A percentile compares a stretch with the other conserved stretches of the same genome.
These are phyloP conservation scores for Fusarium nelsonii DNA, from an alignment of 2,329 filamentous ascomycete genomes.

Conservation along the genomic window DNA sequence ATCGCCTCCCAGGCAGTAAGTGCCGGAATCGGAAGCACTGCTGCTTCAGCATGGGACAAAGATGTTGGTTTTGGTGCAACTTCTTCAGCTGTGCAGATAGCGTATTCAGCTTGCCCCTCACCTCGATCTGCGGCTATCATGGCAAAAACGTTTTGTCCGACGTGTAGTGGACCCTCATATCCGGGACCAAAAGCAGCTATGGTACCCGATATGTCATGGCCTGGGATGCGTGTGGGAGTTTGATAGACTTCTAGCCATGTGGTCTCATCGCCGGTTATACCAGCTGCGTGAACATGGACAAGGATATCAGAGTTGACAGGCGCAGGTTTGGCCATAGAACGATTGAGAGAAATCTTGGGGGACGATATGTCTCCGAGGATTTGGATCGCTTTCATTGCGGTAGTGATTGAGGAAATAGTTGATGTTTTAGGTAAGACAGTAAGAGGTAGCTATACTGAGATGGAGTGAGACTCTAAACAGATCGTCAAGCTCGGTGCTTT, in stretches of 20 bases:
- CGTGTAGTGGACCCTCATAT: neutral
- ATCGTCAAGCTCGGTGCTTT: no score
- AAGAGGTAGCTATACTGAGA: neutral
- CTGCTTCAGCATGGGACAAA: slow-evolving; percentile 7
- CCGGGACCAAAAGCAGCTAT: slow-evolving; percentile 42
- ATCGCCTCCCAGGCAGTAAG: slow-evolving; percentile 32
- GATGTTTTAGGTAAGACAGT: neutral
- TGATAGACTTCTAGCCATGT: slow-evolving; percentile 52
- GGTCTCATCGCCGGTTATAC: slow-evolving; percentile 53
- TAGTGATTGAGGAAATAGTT: no score
- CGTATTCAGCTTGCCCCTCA: slow-evolving; percentile 17
- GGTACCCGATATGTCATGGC: slow-evolving; percentile 53
- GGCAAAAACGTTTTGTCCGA: slow-evolving; percentile 7
- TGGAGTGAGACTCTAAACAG: no score
- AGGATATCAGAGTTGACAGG: slow-evolving; percentile 44
- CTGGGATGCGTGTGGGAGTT: slow-evolving; percentile 49
- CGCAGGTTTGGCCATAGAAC: slow-evolving; percentile 31
- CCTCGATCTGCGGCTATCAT: neutral
- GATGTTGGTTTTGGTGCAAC: slow-evolving; percentile 8
- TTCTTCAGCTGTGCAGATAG: neutral
- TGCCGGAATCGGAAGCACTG: slow-evolving; percentile 12
- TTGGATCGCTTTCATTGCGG: slow-evolving; percentile 53
- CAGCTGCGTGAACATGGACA: slow-evolving; percentile 51
- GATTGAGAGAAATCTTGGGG: slow-evolving; percentile 35
- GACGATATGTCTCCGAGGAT: slow-evolving; percentile 44